A percentile compares a stretch with the other conserved stretches of the same genome.
These are phyloP conservation scores for Euphorbia corollata DNA, from an alignment of 441 rosid genomes.

Conservation along the genomic window DNA sequence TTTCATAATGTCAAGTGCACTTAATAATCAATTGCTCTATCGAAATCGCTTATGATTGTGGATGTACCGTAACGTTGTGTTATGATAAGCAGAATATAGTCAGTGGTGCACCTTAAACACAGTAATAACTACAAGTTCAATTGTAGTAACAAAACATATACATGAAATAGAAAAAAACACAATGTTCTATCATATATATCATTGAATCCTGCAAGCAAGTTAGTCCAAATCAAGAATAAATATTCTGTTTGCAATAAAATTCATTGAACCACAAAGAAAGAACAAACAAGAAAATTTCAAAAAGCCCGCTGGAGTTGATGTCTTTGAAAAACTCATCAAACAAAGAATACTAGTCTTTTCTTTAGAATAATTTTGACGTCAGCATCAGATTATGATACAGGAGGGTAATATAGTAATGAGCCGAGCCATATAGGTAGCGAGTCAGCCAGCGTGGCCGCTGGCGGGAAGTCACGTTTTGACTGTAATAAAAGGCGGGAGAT, in stretches of 20 bases:
- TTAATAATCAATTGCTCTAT: constrained; percentile 44
- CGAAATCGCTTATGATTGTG: constrained; percentile 51
- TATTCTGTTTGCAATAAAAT: constrained; percentile 69
- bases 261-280: constrained; percentile 1
- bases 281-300: not conserved
- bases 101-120: constrained; percentile 76
- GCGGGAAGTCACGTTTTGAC: constrained; percentile 26
- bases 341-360: too few relatives aligned
- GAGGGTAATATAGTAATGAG: too few relatives aligned
- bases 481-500: constrained; percentile 47
- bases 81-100: constrained; percentile 81
- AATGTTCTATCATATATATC: constrained; percentile 35
- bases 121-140: constrained; percentile 1
- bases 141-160: not conserved
- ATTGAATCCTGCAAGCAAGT: constrained; percentile 93
- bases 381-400: too few relatives aligned
- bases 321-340: too few relatives aligned
- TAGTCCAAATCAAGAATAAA: constrained; percentile 78
- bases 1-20: constrained; percentile 57
- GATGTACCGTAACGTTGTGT: constrained; percentile 63
- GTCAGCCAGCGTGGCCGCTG: not conserved
- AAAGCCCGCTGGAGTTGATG: too few relatives aligned
- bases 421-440: not conserved
- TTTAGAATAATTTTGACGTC: too few relatives aligned
- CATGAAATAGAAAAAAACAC: not conserved